phyloP scores from a whole-genome alignment of 1,139 yeast genomes.

The Sugiyamaella pinicola region DNA sequence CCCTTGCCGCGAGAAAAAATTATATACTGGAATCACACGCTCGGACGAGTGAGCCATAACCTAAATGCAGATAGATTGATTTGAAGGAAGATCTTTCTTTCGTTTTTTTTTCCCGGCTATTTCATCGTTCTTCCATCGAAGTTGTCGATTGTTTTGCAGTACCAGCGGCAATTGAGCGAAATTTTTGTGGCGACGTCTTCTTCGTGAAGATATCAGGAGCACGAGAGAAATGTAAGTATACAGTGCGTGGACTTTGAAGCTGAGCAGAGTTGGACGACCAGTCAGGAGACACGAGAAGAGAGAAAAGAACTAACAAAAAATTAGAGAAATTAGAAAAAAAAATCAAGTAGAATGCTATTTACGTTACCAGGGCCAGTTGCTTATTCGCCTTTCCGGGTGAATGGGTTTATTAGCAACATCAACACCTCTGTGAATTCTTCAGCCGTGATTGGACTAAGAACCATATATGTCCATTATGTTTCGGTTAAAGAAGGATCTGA shows the following conservation, averaged over 20 bases:
- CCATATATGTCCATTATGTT: constrained; percentile 82
- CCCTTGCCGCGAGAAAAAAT: constrained; percentile 17
- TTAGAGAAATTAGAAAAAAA: background rate
- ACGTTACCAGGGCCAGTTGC: constrained; percentile 90
- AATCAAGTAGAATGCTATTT: constrained; percentile 47
- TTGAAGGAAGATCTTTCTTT: constrained; percentile 9
- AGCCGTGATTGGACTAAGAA: constrained; percentile 67
- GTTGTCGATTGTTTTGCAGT: background rate
- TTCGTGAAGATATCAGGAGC: background rate
- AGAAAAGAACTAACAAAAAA: background rate
- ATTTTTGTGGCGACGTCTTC: background rate
- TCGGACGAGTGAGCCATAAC: constrained; percentile 1
- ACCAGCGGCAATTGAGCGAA: constrained; percentile 3
- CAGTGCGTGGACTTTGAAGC: too few species aligned
- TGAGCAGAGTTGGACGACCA: too few species aligned
- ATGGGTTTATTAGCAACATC: constrained; percentile 69
- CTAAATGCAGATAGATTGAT: constrained; percentile 6
- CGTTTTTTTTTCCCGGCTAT: background rate
- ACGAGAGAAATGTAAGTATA: background rate
- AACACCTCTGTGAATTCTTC: constrained; percentile 66
- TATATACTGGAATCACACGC: background rate
- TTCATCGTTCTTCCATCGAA: background rate
- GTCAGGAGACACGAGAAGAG: too few species aligned
- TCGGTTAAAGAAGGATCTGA: constrained; percentile 51
- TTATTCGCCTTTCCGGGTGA: constrained; percentile 81